Conservation (phyloP, 2,329 filamentous ascomycete species). For the Cercospora sesami region DNA sequence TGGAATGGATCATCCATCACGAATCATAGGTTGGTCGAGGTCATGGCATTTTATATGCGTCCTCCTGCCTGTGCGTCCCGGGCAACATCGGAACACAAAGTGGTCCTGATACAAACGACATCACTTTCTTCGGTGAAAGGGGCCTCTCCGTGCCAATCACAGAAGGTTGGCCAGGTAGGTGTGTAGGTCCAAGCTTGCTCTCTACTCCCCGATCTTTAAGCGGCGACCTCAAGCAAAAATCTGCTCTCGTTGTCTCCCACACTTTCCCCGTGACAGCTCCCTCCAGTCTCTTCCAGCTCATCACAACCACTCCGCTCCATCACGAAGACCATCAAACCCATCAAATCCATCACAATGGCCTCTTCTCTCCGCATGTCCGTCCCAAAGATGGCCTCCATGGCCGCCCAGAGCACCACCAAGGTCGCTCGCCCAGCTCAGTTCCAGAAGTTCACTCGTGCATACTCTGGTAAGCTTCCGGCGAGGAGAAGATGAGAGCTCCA, state of each 20-base stretch:
- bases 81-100: constrained; percentile 23
- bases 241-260: constrained; percentile 30
- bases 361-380: constrained; percentile 70
- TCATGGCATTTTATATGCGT: constrained; percentile 25
- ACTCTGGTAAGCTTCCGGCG: constrained; percentile 57
- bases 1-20: constrained; percentile 1
- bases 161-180: constrained; percentile 19
- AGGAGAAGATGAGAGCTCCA: constrained; percentile 20
- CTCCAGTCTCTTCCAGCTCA: constrained; percentile 30
- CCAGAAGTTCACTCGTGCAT: constrained; percentile 68
- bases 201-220: constrained; percentile 30
- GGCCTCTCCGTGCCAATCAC: constrained; percentile 27
- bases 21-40: background rate
- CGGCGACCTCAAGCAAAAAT: constrained; percentile 32
- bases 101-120: constrained; percentile 20
- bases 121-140: constrained; percentile 23
- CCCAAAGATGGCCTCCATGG: constrained; percentile 70
- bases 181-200: constrained; percentile 27
- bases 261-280: constrained; percentile 34
- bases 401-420: constrained; percentile 69
- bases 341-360: constrained; percentile 67
- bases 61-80: constrained; percentile 11
- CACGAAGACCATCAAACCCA: constrained; percentile 21
- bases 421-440: constrained; percentile 66
- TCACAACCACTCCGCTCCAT: constrained; percentile 32